Base-by-base conservation (phyloP, 495 filamentous ascomycete genomes). In the Penicillium odoratum region DNA sequence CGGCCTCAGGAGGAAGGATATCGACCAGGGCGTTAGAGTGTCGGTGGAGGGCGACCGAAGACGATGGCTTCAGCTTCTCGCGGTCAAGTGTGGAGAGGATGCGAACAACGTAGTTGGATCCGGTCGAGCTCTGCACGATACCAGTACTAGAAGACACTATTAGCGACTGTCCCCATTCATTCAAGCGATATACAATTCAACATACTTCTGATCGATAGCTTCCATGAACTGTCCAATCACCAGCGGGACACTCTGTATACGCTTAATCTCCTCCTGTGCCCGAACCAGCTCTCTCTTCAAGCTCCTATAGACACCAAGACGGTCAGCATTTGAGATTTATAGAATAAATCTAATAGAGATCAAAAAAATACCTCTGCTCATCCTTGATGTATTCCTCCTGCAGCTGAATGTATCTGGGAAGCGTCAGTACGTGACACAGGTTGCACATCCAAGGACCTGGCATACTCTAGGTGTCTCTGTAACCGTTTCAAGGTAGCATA, bases 361-460 rank as follows among this genome's bases (percentile, higher is more conserved):
- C 29, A 16, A 28, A 18, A 18, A 21, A 53, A 48, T 83, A 90
- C 91, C 92, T 86, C 75, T 98, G 94, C 81, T 98, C 94, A 83
- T 98, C 95, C 79, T 98, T 98, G 84, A 98, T 98, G 78, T 98
- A 98, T 72, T 98, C 95, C 78, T 98, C 94, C 77, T 98, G 94
- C 61, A 98, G 83, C 71, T 96, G 88, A 70, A 98, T 97, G 75
- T 96, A 97, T 72, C 88, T 92, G 46, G 40, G 49, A 42, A 56
- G 49, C 26, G 69, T 81, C 62, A 81, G 73, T 63, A 57, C 38
- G 26, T 21, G n/a, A 6, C 46, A 8, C 28, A 28, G 1, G 28
- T 40, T 45, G 18, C 16, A n/a, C 30, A 6, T 50, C 40, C 16
- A 28, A 29, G 6, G 18, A 33, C 42, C 44, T 31, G 53, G 64